Evolutionary conservation across 148 eudicot genomes (phyloP), one percentile per base, ranked within the genome.

Genomic region (Rhododendron ferrugineum): DNA sequence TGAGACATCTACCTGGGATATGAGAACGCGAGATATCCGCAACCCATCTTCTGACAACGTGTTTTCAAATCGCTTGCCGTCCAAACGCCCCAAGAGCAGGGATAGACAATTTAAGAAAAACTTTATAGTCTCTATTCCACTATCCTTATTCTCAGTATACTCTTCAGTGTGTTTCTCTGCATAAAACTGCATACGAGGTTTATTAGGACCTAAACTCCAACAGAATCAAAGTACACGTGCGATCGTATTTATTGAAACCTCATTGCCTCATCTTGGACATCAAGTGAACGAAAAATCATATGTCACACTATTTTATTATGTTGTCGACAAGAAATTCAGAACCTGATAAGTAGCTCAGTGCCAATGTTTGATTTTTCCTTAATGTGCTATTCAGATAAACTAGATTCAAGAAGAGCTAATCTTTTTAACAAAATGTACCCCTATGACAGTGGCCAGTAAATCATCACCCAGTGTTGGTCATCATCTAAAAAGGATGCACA

Each of bases 41-140:
- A 87, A 80, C 81, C 95, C 93, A 87, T 88, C 81, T 44, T 91
- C 94, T 49, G 90, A 84, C 40, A 88, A 84, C 34, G 86, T 83
- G 70, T 81, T 89, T 85, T 88, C 92, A 86, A 93, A 91, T 88
- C 79, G 91, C 88, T 91, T 92, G 82, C 81, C 28, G 87, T 90
- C 89, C 80, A 92, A 75, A 72, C 89, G 94, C 30, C 96, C 96
- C 87, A 95, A 85, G 58, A 93, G 86, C 90, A 95, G 96, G 81
- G 93, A 87, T 78, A 95, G 85, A 87, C 98, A 93, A 77, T 90
- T 95, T 70, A 95, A 80, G 89, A 95, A 95, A 87, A 95, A 93
- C 78, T 91, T 92, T 80, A 86, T 86, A 70, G 94, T 95, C 87
- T 91, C 95, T 79, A 77, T 81, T 80, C 92, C 88, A 85, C 94